phyloP scores from a whole-genome alignment of 169 alveolate genomes.

The Besnoitia besnoiti region DNA sequence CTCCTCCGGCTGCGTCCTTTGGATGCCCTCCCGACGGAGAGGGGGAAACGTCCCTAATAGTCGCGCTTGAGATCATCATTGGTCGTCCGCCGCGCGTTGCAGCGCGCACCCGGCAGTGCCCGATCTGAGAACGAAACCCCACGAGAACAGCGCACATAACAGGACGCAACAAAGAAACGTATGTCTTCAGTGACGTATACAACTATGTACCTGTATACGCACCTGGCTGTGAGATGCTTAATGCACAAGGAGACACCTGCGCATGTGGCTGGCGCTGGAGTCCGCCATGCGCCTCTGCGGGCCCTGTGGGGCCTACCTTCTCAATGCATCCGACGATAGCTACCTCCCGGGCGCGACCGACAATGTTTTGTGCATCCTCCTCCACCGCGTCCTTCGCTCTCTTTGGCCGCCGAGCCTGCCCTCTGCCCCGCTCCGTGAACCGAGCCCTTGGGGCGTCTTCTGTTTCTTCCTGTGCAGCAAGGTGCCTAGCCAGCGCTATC shows the following conservation, averaged over 20 bases:
- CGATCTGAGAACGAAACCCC: not conserved
- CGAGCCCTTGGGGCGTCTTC: not conserved
- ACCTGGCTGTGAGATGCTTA: too few species aligned
- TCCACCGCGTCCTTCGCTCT: not conserved
- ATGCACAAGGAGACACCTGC: too few species aligned
- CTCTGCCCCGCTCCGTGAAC: not conserved
- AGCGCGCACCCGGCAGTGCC: conserved; percentile 29
- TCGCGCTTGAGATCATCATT: conserved; percentile 12
- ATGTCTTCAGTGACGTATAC: too few species aligned
- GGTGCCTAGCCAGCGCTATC: not conserved
- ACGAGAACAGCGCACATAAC: too few species aligned
- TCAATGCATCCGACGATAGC: conserved; percentile 10
- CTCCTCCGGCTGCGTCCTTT: not conserved
- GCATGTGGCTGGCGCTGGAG: too few species aligned
- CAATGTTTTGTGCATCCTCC: not conserved
- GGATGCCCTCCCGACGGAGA: not conserved
- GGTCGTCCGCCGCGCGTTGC: not conserved
- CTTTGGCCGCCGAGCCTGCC: not conserved
- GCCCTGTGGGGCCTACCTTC: too few species aligned
- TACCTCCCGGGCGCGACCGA: not conserved
- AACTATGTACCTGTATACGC: too few species aligned
- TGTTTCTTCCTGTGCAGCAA: not conserved
- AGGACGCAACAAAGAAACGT: too few species aligned
- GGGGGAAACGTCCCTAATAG: not conserved
- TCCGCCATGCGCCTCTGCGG: too few species aligned